Base-by-base conservation (phyloP, 2,329 filamentous ascomycete species). In the Sporothrix dimorphospora region DNA sequence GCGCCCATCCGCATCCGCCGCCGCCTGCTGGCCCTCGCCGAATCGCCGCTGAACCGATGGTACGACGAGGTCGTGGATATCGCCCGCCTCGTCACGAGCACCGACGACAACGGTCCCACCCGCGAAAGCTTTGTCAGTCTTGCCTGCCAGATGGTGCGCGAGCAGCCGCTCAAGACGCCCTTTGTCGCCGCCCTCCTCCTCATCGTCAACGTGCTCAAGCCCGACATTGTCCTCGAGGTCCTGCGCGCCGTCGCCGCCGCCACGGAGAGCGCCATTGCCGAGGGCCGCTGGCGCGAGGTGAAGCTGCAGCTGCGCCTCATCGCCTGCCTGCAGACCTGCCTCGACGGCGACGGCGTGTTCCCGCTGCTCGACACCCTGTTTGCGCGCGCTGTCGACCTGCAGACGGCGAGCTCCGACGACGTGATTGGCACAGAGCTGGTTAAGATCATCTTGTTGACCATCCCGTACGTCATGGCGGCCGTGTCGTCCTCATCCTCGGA, bases 101-200 rank as follows among this genome's bases (percentile, higher is more conserved):
- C 97, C 81, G 92, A 92, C 79, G 94, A 97, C 81, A 92, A 92
- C 79, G 89, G 91, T 76, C 91, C 94, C 76, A 83, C 97, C 71
- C 90, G 90, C 75, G 87, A 85, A 42, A 89, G 86, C 68, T 97
- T 97, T 80, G 85, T 92, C 75, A 88, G 91, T 72, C 86, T 97
- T 40, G 85, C 90, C 8, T 83, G 94, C 72, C 92, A 95, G 81
- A 86, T 98, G 75, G 87, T 92, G 57, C 80, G 93, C 47, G 96
- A 99, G 83, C 96, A 99, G 82, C 96, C 96, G 0, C 91, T 99
- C 81, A 98, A 98, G 85, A 97, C 94, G n/a, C 95, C 96, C 0
- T 98, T 98, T 79, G 87, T 97, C 49, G 94, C 94, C 11, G 93
- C 92, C 24, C 90, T 95, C 16, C 87, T 97, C 57, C 86, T 97